Evolutionary conservation across 2,329 filamentous ascomycete species (phyloP).

Genomic region (Acephala macrosclerotiorum): DNA sequence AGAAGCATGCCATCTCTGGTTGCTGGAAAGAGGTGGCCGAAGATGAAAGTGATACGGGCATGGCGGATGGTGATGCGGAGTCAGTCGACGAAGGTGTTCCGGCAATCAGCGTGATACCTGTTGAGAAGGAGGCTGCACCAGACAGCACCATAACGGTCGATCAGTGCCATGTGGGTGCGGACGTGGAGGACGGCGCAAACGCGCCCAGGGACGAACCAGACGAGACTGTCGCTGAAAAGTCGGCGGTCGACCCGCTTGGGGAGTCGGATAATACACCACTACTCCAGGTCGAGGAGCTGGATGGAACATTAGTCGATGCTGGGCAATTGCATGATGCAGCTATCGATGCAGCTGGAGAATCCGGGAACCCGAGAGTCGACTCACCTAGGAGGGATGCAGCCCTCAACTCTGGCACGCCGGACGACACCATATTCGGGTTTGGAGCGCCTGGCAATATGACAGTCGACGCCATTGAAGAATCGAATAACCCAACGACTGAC

Average conservation of each 20-base stretch:
- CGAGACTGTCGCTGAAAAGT: conserved; percentile 16
- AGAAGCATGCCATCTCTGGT: conserved; percentile 24
- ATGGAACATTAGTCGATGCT: conserved; percentile 3
- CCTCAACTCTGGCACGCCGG: conserved; percentile 13
- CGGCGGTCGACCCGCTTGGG: conserved; percentile 10
- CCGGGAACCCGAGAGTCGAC: conserved; percentile 14
- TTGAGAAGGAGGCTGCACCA: conserved; percentile 9
- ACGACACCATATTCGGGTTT: conserved; percentile 5
- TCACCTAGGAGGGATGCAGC: conserved; percentile 16
- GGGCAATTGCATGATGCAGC: conserved; percentile 9
- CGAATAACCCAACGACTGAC: conserved; percentile 11
- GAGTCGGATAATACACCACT: conserved; percentile 19
- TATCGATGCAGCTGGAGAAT: background rate
- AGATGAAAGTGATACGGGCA: conserved; percentile 18
- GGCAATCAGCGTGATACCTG: conserved; percentile 17
- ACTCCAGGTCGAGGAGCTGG: conserved; percentile 10
- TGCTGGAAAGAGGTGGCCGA: conserved; percentile 26
- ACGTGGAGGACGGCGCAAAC: background rate
- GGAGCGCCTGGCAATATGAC: background rate
- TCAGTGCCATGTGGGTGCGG: background rate
- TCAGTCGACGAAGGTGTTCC: conserved; percentile 17
- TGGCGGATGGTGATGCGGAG: conserved; percentile 15
- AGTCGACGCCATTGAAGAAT: conserved; percentile 10
- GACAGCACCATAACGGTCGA: conserved; percentile 17
- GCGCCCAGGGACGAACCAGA: conserved; percentile 9